These are phyloP conservation scores for Beauveria brongniartii DNA, from an alignment of 2,329 filamentous ascomycete species.

Conservation along the genomic window DNA sequence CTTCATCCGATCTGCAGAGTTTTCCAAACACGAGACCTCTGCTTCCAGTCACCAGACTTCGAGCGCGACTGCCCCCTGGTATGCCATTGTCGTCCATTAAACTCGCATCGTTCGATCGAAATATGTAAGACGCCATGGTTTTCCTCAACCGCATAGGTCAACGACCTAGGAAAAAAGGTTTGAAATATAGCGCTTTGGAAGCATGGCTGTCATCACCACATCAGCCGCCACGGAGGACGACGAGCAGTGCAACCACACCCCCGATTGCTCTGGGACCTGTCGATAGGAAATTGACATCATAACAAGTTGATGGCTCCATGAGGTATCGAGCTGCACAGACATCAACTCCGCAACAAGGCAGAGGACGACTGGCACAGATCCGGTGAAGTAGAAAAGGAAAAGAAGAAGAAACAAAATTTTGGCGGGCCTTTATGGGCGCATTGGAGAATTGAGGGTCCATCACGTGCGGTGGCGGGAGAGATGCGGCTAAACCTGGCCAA, in stretches of 20 bases:
- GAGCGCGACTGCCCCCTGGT: no score
- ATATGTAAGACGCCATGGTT: conserved; percentile 58
- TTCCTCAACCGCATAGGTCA: conserved; percentile 81
- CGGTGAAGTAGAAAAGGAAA: conserved; percentile 39
- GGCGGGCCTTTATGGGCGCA: conserved; percentile 16
- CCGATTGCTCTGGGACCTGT: conserved; percentile 83
- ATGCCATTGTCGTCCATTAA: neutral
- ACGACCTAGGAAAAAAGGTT: conserved; percentile 83
- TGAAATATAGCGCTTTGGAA: conserved; percentile 77
- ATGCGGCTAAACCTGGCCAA: neutral
- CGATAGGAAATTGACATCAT: conserved; percentile 89
- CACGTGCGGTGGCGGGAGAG: conserved; percentile 15
- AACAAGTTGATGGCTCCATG: conserved; percentile 66
- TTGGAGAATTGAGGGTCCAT: conserved; percentile 6
- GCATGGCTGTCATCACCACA: conserved; percentile 45
- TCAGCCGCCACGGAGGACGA: conserved; percentile 49
- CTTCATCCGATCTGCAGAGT: no score
- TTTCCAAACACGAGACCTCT: no score
- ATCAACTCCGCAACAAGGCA: conserved; percentile 59
- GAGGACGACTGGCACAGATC: conserved; percentile 84
- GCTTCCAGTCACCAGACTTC: neutral
- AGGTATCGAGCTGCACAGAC: conserved; percentile 76
- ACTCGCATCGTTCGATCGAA: neutral
- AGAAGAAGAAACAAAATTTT: conserved; percentile 27
- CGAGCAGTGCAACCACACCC: conserved; percentile 59